Conservation (phyloP, 768 basidiomycete species). For the Amanita brunnescens region DNA sequence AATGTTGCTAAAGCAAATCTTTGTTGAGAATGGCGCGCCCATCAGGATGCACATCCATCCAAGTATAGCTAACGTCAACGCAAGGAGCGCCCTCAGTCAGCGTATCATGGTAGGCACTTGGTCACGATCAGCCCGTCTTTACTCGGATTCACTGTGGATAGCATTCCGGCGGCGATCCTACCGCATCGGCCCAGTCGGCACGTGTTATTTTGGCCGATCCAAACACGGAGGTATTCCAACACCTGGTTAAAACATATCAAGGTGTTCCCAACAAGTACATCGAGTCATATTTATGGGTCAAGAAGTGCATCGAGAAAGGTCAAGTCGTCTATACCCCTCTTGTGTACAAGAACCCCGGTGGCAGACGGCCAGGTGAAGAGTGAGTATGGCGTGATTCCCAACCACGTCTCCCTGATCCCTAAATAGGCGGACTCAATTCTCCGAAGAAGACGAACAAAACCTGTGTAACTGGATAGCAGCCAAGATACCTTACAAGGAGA, state of each 20-base stretch:
- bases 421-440: constrained; percentile 67
- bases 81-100: constrained; percentile 52
- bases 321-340: constrained; percentile 60
- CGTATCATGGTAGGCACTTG: constrained; percentile 53
- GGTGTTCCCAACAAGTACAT: constrained; percentile 64
- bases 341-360: constrained; percentile 80
- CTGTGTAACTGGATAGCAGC: constrained; percentile 73
- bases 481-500: constrained; percentile 79
- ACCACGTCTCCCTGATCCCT: neutral
- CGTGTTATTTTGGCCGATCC: constrained; percentile 76
- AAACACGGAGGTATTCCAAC: constrained; percentile 66
- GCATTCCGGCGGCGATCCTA: constrained; percentile 78
- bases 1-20: constrained; percentile 68
- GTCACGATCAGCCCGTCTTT: neutral
- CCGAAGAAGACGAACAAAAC: constrained; percentile 65
- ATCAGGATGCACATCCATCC: constrained; percentile 76
- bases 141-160: constrained; percentile 18
- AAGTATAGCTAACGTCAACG: constrained; percentile 74
- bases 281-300: constrained; percentile 78
- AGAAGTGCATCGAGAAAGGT: constrained; percentile 70
- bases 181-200: constrained; percentile 60
- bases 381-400: constrained; percentile 25
- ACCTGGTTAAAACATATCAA: constrained; percentile 66
- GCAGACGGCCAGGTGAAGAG: constrained; percentile 77
- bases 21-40: constrained; percentile 53